These are phyloP conservation scores for Cucurbitaria berberidis DNA, from an alignment of 2,329 filamentous ascomycete genomes.

Conservation along the genomic window DNA sequence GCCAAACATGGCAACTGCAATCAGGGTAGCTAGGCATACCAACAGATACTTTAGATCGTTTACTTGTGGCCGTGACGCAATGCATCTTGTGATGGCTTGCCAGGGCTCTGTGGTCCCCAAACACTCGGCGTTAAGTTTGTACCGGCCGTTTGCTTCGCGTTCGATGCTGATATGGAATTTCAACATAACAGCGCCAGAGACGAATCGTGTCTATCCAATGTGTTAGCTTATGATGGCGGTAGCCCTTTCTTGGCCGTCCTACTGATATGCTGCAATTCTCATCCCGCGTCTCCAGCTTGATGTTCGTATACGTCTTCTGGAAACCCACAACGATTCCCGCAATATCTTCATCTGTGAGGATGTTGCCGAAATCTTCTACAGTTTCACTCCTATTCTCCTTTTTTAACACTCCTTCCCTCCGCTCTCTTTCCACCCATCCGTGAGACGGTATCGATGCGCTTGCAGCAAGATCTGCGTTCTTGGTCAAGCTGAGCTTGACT, in stretches of 20 bases:
- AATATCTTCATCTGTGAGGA: slow-evolving; percentile 30
- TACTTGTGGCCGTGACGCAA: slow-evolving; percentile 39
- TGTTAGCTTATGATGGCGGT: slow-evolving; percentile 6
- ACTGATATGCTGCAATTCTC: slow-evolving; percentile 35
- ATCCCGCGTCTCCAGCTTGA: slow-evolving; percentile 37
- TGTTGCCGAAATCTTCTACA: slow-evolving; percentile 11
- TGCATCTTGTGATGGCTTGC: slow-evolving; percentile 41
- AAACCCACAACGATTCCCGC: slow-evolving; percentile 32
- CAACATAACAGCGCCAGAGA: slow-evolving; percentile 29
- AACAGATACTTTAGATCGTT: slow-evolving; percentile 43
- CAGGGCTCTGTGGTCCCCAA: slow-evolving; percentile 36
- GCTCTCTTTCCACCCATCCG: slow-evolving; percentile 48
- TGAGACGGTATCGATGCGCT: slow-evolving; percentile 43
- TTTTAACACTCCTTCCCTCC: slow-evolving; percentile 22
- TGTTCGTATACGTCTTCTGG: slow-evolving; percentile 29
- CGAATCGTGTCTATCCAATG: slow-evolving; percentile 30
- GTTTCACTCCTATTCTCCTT: slow-evolving; percentile 14
- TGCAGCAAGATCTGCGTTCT: slow-evolving; percentile 47
- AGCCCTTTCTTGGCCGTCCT: neutral
- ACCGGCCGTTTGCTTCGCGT: slow-evolving; percentile 30
- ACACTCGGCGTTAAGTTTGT: slow-evolving; percentile 41
- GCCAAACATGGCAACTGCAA: neutral
- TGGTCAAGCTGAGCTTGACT: slow-evolving; percentile 44
- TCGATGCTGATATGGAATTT: slow-evolving; percentile 39
- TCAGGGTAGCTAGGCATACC: slow-evolving; percentile 28